These are phyloP conservation scores for Tolypocladium inflatum DNA, from an alignment of 2,329 filamentous ascomycete species.

Conservation along the genomic window DNA sequence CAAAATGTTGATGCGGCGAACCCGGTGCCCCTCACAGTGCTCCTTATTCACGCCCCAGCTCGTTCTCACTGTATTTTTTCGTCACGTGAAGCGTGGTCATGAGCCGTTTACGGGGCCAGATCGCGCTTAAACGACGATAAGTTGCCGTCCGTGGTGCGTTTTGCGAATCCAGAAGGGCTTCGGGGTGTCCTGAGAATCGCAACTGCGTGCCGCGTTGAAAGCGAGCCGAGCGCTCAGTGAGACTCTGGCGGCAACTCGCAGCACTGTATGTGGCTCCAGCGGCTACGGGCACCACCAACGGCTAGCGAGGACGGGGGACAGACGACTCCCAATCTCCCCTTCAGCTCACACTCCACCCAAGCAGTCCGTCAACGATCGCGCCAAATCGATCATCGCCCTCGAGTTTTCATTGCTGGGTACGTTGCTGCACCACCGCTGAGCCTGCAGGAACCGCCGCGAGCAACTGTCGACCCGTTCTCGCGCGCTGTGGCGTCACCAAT, in stretches of 20 bases:
- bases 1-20: slow-evolving; percentile 15
- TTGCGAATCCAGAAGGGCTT: background rate
- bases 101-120: slow-evolving; percentile 16
- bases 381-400: slow-evolving; percentile 2
- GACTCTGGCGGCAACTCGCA: background rate
- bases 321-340: slow-evolving; percentile 3
- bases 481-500: background rate
- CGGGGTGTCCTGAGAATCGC: background rate
- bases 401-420: slow-evolving; percentile 1
- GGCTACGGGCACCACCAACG: background rate
- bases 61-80: slow-evolving; percentile 14
- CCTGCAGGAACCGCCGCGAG: background rate
- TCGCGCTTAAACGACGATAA: slow-evolving; percentile 2
- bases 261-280: slow-evolving; percentile 7
- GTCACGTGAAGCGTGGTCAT: slow-evolving; percentile 26
- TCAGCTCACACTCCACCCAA: slow-evolving; percentile 5
- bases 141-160: background rate
- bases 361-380: slow-evolving; percentile 2
- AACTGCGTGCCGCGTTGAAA: background rate
- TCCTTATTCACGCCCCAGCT: background rate
- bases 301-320: slow-evolving; percentile 4
- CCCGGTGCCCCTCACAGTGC: slow-evolving; percentile 16
- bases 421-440: background rate
- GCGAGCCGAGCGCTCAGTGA: background rate
- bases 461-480: background rate